A percentile compares a stretch with the other conserved stretches of the same genome.
These are phyloP conservation scores for Ichthyophonus hoferi DNA, from an alignment of 208 protist species.

Conservation along the genomic window DNA sequence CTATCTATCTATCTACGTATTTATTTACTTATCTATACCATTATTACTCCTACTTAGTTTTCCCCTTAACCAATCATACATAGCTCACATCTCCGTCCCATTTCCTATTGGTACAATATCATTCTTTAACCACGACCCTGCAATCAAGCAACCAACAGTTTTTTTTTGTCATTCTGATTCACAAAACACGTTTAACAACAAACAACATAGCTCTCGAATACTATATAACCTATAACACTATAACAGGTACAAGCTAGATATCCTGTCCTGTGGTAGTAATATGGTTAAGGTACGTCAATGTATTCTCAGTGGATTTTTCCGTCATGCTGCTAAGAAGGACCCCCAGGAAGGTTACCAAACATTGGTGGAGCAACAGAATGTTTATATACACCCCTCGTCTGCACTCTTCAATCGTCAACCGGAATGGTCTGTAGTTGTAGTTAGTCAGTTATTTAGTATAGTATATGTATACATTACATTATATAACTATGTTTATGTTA, in stretches of 20 bases:
- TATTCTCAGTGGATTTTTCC: slow-evolving; percentile 94
- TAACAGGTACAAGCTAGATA: slow-evolving; percentile 76
- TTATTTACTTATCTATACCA: no score
- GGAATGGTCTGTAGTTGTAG: slow-evolving; percentile 70
- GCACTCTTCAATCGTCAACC: slow-evolving; percentile 84
- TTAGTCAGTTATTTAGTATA: neutral
- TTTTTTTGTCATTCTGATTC: no score
- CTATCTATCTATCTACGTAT: no score
- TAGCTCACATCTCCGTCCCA: no score
- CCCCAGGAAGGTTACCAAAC: slow-evolving; percentile 55
- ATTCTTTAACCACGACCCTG: no score
- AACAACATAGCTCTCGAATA: no score
- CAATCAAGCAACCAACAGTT: no score
- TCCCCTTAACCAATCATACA: no score
- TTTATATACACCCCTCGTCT: slow-evolving; percentile 89
- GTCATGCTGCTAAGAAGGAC: slow-evolving; percentile 83
- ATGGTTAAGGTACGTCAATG: slow-evolving; percentile 84
- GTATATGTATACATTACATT: neutral
- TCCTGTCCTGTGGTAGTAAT: slow-evolving; percentile 81
- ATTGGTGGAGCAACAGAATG: slow-evolving; percentile 34
- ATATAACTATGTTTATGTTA: neutral
- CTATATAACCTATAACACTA: no score
- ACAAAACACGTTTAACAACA: no score
- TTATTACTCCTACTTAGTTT: no score
- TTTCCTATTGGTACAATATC: no score